Base-by-base conservation (phyloP, 164 flowering plant species). In the Litsea cubeba region DNA sequence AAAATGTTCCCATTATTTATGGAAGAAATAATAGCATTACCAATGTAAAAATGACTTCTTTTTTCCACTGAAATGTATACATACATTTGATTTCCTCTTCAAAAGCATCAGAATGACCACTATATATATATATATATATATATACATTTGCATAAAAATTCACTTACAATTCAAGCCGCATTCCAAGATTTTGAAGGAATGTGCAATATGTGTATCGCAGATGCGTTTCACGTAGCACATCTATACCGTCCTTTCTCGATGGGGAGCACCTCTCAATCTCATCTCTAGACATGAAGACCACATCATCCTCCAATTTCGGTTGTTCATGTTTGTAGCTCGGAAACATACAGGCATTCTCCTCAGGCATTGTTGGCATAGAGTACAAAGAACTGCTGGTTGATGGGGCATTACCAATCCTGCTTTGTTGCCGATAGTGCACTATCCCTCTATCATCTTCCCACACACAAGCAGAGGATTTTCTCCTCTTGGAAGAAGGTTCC, bases 201-300 rank as follows among this genome's bases (percentile, higher is more conserved):
- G 89, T 81, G 81, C 99, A 95, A 72, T 95, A 95, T 0, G 98
- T 88, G 82, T 90, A 93, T n/a, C 99, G 88, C 83, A 95, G 76
- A 77, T 85, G 87, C 3, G 88, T 84, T 79, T 95, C 99, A 24
- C 88, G 92, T 15, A 82, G 67, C 17, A 84, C 85, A 82, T 93
- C 99, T 76, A 95, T 95, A 12, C 99, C 99, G 84, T 95, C 99
- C 82, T 90, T 95, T 70, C 97, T 89, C 2, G 99, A 95, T 0
- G 99, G 99, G 11, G 99, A 95, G 76, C 76, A 76, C 77, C 86
- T 86, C 84, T 95, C 99, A 62, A 95, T 91, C 75, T 95, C 98
- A 72, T 89, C 92, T 81, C 85, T 88, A 2, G 99, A 90, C 90
- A 93, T 77, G 70, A 95, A 93, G 10, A 79, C 81, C 14, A 83